Evolutionary conservation across 306 rosid genomes (phyloP).

Genomic region (Cicer pinnatifidum): DNA sequence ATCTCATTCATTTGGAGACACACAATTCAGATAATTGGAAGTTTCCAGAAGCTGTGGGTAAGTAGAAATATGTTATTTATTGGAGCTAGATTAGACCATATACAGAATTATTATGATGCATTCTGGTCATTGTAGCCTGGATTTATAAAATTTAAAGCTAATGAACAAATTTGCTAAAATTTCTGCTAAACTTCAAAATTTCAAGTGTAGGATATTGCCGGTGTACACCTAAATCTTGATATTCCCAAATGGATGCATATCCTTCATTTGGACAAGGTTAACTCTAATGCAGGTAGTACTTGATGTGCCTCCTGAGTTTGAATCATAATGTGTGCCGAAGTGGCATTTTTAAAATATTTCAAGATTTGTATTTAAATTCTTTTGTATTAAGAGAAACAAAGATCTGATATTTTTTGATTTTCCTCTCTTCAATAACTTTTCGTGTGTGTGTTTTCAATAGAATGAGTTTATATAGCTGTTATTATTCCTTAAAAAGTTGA

Average conservation of each 20-base stretch:
- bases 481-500: conserved; percentile 10
- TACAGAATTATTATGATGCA: not conserved
- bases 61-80: conserved; percentile 48
- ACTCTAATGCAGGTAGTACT: conserved; percentile 69
- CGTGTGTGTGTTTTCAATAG: not conserved
- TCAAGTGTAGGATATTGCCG: conserved; percentile 78
- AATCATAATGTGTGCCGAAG: conserved; percentile 14
- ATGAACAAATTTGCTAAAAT: conserved; percentile 12
- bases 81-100: conserved; percentile 34
- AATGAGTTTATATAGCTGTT: conserved; percentile 18
- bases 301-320: conserved; percentile 25
- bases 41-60: conserved; percentile 85
- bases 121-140: conserved; percentile 14
- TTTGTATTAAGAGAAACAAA: conserved; percentile 23
- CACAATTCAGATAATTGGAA: conserved; percentile 56
- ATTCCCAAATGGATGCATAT: conserved; percentile 86
- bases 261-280: conserved; percentile 83
- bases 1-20: conserved; percentile 74
- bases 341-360: conserved; percentile 23
- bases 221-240: conserved; percentile 84
- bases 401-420: not conserved
- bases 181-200: conserved; percentile 43
- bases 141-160: conserved; percentile 2
- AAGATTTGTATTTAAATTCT: conserved; percentile 16
- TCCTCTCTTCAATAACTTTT: not conserved